Conservation (phyloP, 2,329 filamentous ascomycete species). For the Aspergillus sp. region DNA sequence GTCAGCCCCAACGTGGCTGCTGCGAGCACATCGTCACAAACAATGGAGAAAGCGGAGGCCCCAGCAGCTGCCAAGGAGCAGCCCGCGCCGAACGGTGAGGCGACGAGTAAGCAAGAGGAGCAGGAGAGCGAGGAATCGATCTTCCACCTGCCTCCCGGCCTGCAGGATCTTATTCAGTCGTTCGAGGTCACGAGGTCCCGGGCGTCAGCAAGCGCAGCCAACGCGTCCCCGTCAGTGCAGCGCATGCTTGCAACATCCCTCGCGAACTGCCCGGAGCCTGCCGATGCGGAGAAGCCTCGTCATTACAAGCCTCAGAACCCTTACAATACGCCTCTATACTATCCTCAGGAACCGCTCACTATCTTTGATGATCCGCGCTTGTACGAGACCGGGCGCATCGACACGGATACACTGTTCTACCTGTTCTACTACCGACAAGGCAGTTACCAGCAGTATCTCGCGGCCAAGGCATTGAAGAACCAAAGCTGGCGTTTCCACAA, state of each 20-base stretch:
- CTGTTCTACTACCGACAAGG: constrained; percentile 99
- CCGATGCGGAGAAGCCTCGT: constrained; percentile 78
- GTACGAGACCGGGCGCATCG: constrained; percentile 74
- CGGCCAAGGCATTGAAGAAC: constrained; percentile 94
- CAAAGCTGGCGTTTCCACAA: constrained; percentile 99
- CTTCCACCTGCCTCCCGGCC: constrained; percentile 84
- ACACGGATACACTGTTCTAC: constrained; percentile 96
- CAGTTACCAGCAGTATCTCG: constrained; percentile 91
- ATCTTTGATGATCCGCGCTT: constrained; percentile 90
- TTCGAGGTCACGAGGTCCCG: constrained; percentile 82
- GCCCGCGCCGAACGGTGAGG: constrained; percentile 51
- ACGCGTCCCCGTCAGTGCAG: constrained; percentile 66
- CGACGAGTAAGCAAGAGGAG: constrained; percentile 46
- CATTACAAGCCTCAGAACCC: constrained; percentile 82
- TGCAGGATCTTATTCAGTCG: constrained; percentile 88
- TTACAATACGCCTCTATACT: constrained; percentile 77
- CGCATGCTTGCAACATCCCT: constrained; percentile 77
- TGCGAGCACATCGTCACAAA: constrained; percentile 45
- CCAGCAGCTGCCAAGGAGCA: constrained; percentile 42
- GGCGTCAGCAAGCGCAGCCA: constrained; percentile 49
- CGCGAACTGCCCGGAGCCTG: constrained; percentile 69
- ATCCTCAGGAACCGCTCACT: constrained; percentile 86
- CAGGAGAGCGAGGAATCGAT: constrained; percentile 70
- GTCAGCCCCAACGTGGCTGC: constrained; percentile 49
- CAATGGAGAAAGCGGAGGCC: constrained; percentile 50